Conservation (phyloP, 2,329 filamentous ascomycete species). For the Eutypella sp. region DNA sequence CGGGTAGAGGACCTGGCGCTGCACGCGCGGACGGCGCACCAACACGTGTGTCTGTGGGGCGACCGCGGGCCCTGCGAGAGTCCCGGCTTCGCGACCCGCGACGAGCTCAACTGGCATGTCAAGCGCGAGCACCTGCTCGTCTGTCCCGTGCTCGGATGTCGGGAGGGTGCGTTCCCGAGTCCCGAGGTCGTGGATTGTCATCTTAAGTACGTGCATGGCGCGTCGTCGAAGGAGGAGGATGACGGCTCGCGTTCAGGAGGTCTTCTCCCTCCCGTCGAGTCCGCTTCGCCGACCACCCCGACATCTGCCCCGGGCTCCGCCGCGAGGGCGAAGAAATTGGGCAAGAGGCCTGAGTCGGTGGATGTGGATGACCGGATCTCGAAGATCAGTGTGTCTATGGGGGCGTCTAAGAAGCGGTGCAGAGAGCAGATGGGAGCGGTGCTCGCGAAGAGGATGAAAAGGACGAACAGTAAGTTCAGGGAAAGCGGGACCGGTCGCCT, state of each 20-base stretch:
- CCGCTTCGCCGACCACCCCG: too few species aligned
- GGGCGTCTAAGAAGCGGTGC: slow-evolving; percentile 30
- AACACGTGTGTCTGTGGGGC: slow-evolving; percentile 36
- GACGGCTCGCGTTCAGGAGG: too few species aligned
- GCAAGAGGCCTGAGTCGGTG: slow-evolving; percentile 1
- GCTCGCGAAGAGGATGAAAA: slow-evolving; percentile 30
- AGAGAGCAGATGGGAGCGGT: slow-evolving; percentile 30
- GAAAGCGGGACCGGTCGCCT: too few species aligned
- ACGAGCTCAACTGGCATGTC: slow-evolving; percentile 38
- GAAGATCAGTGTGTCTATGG: slow-evolving; percentile 24
- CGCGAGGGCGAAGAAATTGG: not conserved
- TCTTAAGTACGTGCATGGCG: slow-evolving; percentile 30
- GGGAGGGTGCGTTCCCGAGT: slow-evolving; percentile 30
- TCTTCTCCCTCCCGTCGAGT: too few species aligned
- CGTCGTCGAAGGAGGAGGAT: slow-evolving; percentile 6
- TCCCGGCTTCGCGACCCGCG: slow-evolving; percentile 30
- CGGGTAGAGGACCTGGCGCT: slow-evolving; percentile 6
- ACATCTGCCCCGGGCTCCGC: not conserved
- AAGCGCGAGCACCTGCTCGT: slow-evolving; percentile 38
- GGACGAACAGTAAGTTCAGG: slow-evolving; percentile 22
- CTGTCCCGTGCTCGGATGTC: slow-evolving; percentile 35
- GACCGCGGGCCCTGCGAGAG: slow-evolving; percentile 26
- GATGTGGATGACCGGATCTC: slow-evolving; percentile 25
- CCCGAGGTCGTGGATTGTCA: slow-evolving; percentile 33
- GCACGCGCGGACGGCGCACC: slow-evolving; percentile 23